Evolutionary conservation across 768 basidiomycete species (phyloP).

Genomic region (Suillus tomentosus): DNA sequence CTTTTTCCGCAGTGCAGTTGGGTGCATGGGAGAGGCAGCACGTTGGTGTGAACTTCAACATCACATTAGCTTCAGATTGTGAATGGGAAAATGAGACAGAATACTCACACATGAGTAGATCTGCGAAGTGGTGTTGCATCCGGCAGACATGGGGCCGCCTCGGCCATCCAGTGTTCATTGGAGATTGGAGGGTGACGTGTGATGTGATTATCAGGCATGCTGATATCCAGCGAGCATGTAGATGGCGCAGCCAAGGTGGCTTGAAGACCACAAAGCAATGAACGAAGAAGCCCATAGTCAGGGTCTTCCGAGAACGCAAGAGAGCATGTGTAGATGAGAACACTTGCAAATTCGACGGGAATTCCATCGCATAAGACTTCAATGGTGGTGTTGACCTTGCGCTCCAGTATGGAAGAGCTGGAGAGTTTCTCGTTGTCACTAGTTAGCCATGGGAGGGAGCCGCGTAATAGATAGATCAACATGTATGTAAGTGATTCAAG

Average conservation of each 20-base stretch:
- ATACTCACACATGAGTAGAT: not conserved
- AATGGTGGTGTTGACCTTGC: no score
- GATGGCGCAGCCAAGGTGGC: not conserved
- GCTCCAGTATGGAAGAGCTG: no score
- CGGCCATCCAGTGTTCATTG: not conserved
- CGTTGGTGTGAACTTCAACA: not conserved
- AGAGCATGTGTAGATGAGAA: no score
- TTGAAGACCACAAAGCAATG: no score
- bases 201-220: conserved; percentile 1
- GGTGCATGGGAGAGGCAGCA: not conserved
- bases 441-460: no score
- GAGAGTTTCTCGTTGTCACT: no score
- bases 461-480: no score
- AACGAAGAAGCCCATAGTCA: no score
- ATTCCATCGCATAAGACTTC: no score
- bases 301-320: no score
- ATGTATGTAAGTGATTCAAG: no score
- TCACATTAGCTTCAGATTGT: not conserved
- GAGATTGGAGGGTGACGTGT: not conserved
- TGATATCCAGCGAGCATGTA: not conserved
- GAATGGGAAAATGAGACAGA: not conserved
- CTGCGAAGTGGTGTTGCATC: not conserved
- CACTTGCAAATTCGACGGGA: no score
- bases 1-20: not conserved
- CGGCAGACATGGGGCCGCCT: not conserved